Conservation (phyloP, 306 rosid species). For the Castanospermum australe region DNA sequence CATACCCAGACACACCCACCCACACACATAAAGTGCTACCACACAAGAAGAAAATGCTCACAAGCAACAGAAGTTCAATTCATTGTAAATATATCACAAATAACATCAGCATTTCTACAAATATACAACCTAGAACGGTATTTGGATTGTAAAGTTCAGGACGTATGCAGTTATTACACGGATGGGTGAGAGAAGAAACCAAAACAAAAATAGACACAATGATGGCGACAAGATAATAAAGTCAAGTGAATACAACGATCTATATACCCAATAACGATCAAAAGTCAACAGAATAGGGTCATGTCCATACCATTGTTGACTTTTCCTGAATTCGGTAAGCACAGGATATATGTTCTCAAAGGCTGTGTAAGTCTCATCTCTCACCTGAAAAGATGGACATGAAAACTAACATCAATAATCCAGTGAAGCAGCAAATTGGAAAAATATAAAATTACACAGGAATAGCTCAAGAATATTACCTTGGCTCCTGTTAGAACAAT, state of each 20-base stretch:
- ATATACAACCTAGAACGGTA: neutral
- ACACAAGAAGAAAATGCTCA: neutral
- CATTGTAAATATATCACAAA: neutral
- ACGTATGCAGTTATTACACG: neutral
- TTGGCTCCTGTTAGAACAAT: constrained; percentile 96
- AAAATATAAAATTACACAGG: neutral
- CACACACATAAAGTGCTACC: neutral
- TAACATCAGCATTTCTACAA: neutral
- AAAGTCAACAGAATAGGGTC: neutral
- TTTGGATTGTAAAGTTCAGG: neutral
- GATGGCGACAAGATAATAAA: neutral
- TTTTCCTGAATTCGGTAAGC: constrained; percentile 91
- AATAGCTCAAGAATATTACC: constrained; percentile 42
- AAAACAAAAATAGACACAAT: neutral
- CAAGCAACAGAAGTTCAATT: neutral
- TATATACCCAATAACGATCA: neutral
- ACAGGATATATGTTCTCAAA: constrained; percentile 95
- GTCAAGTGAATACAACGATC: neutral
- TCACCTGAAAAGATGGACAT: constrained; percentile 50
- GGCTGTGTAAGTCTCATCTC: constrained; percentile 89
- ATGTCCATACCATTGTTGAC: constrained; percentile 73
- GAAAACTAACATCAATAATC: neutral
- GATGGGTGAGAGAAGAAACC: neutral
- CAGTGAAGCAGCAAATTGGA: neutral
- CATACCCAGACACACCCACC: neutral